Evolutionary conservation across 139 green algal species (phyloP), one percentile per base, ranked within the genome.

Genomic region (Chlamydomonas incerta): DNA sequence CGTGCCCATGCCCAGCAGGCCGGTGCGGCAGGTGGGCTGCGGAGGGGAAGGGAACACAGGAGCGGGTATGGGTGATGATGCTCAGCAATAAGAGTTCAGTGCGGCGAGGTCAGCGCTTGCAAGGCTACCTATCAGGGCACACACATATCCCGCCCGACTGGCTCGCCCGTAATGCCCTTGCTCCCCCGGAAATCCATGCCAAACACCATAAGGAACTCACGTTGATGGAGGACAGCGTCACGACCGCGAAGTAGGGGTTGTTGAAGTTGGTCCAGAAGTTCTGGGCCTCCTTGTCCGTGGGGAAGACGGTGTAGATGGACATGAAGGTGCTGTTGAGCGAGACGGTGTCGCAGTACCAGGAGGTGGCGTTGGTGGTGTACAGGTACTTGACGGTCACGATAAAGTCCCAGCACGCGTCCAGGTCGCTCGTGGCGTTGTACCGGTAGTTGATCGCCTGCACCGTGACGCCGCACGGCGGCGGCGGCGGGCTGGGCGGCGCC

Each of bases 301-400:
- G 10, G 35, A 74, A 83, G 41, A 41, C 74, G 63, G 77, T 83
- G 77, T 83, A 83, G n/a, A 83, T 33, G n/a, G 8, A 21, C 63
- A 83, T 35, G n/a, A 66, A 66, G 41, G 10, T 52, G 29, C 28
- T 13, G 33, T 20, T 66, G 18, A 41, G 41, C 41, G 33, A 28
- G 10, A 47, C 63, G 5, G 71, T 17, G 33, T 74, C 77, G 77
- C 77, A 83, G 18, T 72, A 83, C 77, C 77, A 83, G 18, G 77
- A 67, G 17, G 41, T 74, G 46, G 13, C 50, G 29, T 74, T 66
- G 29, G n/a, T 50, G 0, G 41, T 33, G 67, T 85, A 85, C 23
- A 70, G 13, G 67, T 70, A 83, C 60, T 65, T 68, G 66, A 85
- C 57, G 31, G 47, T 23, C 2, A 29, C 29, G 20, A 57, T 35